phyloP scores from a whole-genome alignment of 331 rosid genomes.

The Cydonia oblonga region DNA sequence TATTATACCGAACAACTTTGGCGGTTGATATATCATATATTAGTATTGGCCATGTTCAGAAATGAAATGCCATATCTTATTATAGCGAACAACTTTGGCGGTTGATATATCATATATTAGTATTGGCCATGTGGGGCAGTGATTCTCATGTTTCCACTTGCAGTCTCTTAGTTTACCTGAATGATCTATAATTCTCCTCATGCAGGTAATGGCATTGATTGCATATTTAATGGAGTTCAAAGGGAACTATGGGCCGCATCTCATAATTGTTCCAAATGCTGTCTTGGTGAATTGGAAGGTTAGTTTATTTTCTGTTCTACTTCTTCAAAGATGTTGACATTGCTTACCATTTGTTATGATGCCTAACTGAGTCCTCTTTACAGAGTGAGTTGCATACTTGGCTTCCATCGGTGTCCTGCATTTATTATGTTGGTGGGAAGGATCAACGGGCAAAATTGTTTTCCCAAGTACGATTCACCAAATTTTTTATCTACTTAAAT shows the following conservation, averaged over 20 bases:
- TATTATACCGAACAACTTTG: background rate
- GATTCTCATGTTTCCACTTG: conserved; percentile 5
- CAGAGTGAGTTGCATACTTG: conserved; percentile 89
- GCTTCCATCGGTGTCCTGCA: conserved; percentile 94
- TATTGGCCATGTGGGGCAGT: background rate
- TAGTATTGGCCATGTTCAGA: background rate
- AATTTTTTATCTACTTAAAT: conserved; percentile 9
- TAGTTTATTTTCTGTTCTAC: conserved; percentile 3
- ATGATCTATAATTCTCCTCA: conserved; percentile 1
- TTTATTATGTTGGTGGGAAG: conserved; percentile 86
- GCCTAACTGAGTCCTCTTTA: conserved; percentile 20
- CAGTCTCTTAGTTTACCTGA: background rate
- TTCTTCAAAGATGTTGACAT: background rate
- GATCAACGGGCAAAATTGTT: conserved; percentile 84
- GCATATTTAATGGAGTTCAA: conserved; percentile 99
- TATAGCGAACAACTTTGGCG: background rate
- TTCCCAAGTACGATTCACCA: conserved; percentile 62
- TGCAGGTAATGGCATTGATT: conserved; percentile 96
- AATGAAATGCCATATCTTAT: conserved; percentile 5
- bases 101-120: background rate
- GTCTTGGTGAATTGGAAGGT: conserved; percentile 99
- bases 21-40: background rate
- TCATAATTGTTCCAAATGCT: conserved; percentile 95
- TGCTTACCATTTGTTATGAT: conserved; percentile 6
- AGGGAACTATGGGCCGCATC: conserved; percentile 99